Base-by-base conservation (phyloP, 2,329 filamentous ascomycete species). In the Colletotrichum eleusines region DNA sequence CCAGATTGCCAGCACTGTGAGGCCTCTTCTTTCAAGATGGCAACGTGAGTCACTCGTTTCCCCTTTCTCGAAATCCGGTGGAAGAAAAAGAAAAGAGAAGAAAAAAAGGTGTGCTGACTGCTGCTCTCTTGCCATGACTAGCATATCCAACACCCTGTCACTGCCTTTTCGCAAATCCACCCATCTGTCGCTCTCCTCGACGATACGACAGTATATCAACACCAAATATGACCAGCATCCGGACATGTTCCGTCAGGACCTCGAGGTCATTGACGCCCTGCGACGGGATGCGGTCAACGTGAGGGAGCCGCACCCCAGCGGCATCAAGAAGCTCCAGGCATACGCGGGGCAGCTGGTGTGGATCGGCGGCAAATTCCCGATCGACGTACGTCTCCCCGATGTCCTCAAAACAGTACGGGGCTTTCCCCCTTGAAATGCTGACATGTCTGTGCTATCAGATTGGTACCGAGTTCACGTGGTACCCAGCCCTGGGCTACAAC, bases 141-240 rank as follows among this genome's bases (percentile, higher is more conserved):
- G 77, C 61, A 78, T 77, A 18, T 80, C 79, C 75, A 92, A 90
- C 79, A 90, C 93, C 73, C 88, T 97, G 66, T 90, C 91, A 79
- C 86, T 97, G 73, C 95, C 95, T 11, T 98, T 98, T 82, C 94
- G 95, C 76, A 93, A 91, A 78, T 95, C 94, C 62, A 90, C 92
- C 74, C 87, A 91, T 68, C 86, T 97, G 50, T 92, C 92, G 70
- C 88, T 98, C 72, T 92, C 93, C 66, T 86, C 89, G 72, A 92
- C 94, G 60, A 94, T 99, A 79, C 94, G 93, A 74, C 91, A 96
- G 79, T 98, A 99, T 84, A 98, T 99, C 78, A 97, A 94, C 72
- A 92, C 90, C 81, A 98, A 98, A 87, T 98, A 98, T 91, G 95
- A 98, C 81, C 96, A 99, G 80, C 95, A 97, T 79, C 95, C 96